Percentiles rank a stretch among this genome's conserved stretches.
Conservation (phyloP, 139 green algal species). For the Chlamydomonas sphaeroides region DNA sequence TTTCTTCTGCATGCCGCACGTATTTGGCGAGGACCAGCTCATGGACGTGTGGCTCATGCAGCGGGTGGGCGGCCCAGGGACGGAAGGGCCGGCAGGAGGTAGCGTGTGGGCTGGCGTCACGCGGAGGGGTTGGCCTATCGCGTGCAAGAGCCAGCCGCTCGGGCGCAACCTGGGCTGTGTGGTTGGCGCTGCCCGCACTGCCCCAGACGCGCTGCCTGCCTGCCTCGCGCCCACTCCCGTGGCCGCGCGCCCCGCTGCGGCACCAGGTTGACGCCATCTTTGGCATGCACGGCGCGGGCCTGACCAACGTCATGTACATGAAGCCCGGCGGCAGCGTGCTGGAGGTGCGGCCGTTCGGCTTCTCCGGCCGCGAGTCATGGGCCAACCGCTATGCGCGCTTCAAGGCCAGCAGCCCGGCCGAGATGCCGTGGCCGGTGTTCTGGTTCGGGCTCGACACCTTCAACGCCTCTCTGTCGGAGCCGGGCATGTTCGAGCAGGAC, state of each 20-base stretch:
- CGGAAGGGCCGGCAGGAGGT: too few relatives aligned
- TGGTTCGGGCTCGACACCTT: slow-evolving; percentile 39
- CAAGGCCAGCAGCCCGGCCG: slow-evolving; percentile 15
- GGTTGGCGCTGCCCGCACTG: too few relatives aligned
- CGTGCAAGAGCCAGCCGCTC: too few relatives aligned
- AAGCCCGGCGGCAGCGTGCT: slow-evolving; percentile 9
- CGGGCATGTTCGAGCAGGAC: slow-evolving; percentile 24
- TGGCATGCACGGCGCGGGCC: slow-evolving; percentile 35
- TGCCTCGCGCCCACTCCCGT: too few relatives aligned
- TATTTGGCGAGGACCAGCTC: slow-evolving; percentile 27
- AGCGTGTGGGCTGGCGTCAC: too few relatives aligned
- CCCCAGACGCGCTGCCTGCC: too few relatives aligned
- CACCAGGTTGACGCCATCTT: slow-evolving; percentile 19
- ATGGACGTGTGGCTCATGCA: slow-evolving; percentile 40
- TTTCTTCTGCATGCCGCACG: slow-evolving; percentile 33
- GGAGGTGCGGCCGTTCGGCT: slow-evolving; percentile 38
- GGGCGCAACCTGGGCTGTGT: too few relatives aligned
- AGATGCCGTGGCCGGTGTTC: slow-evolving; percentile 6
- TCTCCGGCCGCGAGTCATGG: slow-evolving; percentile 28
- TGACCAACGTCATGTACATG: slow-evolving; percentile 39
- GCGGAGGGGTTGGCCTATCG: too few relatives aligned
- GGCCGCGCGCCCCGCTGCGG: too few relatives aligned
- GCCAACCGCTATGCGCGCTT: slow-evolving; percentile 41
- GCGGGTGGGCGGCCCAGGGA: background rate
- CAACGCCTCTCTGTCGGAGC: slow-evolving; percentile 14